These are phyloP conservation scores for Blastobotrys persicus DNA, from an alignment of 1,139 yeast species.

Conservation along the genomic window DNA sequence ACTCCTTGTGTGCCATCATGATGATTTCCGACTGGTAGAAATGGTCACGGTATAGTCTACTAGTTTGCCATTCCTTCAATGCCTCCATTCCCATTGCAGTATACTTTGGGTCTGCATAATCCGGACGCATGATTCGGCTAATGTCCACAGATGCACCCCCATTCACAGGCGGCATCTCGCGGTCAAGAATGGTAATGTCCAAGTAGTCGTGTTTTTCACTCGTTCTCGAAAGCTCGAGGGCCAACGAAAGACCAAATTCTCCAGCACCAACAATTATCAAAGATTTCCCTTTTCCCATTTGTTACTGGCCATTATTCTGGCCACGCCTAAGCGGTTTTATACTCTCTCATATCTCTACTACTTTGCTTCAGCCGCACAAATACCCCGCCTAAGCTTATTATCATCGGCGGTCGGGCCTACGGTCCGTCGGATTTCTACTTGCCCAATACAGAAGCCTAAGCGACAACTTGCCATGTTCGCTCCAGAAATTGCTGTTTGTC, in stretches of 20 bases:
- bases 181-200: neutral
- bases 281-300: neutral
- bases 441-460: neutral
- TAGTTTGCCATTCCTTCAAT: slow-evolving; percentile 5
- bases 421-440: neutral
- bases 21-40: slow-evolving; percentile 3
- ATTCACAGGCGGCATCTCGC: slow-evolving; percentile 1
- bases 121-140: neutral
- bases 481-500: too few species aligned
- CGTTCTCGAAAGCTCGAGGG: neutral
- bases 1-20: neutral
- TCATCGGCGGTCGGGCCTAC: neutral
- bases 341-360: neutral
- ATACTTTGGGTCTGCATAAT: neutral
- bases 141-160: slow-evolving; percentile 4
- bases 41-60: neutral
- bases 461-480: too few species aligned
- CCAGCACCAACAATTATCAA: slow-evolving; percentile 2
- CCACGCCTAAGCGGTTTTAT: neutral
- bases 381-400: neutral
- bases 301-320: neutral
- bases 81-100: slow-evolving; percentile 2
- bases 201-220: neutral
- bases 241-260: neutral
- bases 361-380: neutral